Evolutionary conservation across 805 yeast genomes (phyloP).

Genomic region (Pichia paraexigua): DNA sequence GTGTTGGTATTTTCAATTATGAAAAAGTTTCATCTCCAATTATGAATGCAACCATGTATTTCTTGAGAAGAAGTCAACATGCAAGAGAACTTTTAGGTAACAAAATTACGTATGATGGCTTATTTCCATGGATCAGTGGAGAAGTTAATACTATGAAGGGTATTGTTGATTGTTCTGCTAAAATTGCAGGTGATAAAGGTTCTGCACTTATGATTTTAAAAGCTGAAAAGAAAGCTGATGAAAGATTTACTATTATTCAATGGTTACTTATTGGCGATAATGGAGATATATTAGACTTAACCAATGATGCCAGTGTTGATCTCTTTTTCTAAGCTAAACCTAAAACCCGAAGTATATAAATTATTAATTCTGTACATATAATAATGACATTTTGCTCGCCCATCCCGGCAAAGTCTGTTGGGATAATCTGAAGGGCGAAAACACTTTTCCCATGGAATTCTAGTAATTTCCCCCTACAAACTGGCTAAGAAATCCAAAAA

Average conservation of each 20-base stretch:
- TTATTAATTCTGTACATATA: neutral
- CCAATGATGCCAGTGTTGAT: conserved; percentile 37
- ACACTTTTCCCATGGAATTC: neutral
- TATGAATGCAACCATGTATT: conserved; percentile 77
- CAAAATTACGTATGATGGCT: conserved; percentile 62
- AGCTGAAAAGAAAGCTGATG: conserved; percentile 52
- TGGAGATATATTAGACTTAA: conserved; percentile 34
- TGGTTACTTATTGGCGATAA: conserved; percentile 54
- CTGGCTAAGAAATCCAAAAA: too few relatives aligned
- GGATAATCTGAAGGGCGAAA: too few relatives aligned
- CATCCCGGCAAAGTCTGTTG: too few relatives aligned
- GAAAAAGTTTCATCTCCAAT: conserved; percentile 89
- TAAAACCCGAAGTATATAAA: neutral
- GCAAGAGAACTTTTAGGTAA: conserved; percentile 64
- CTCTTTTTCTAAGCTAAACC: conserved; percentile 7
- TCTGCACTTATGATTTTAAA: conserved; percentile 50
- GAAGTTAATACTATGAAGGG: conserved; percentile 79
- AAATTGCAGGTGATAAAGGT: conserved; percentile 58
- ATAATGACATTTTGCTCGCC: too few relatives aligned
- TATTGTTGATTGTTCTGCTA: conserved; percentile 62
- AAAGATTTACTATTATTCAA: conserved; percentile 49
- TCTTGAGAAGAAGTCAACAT: conserved; percentile 63
- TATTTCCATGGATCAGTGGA: conserved; percentile 89
- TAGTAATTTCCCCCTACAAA: neutral
- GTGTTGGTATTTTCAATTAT: conserved; percentile 76